These are phyloP conservation scores for Amanita subjunquillea DNA, from an alignment of 768 basidiomycete species.

Conservation along the genomic window DNA sequence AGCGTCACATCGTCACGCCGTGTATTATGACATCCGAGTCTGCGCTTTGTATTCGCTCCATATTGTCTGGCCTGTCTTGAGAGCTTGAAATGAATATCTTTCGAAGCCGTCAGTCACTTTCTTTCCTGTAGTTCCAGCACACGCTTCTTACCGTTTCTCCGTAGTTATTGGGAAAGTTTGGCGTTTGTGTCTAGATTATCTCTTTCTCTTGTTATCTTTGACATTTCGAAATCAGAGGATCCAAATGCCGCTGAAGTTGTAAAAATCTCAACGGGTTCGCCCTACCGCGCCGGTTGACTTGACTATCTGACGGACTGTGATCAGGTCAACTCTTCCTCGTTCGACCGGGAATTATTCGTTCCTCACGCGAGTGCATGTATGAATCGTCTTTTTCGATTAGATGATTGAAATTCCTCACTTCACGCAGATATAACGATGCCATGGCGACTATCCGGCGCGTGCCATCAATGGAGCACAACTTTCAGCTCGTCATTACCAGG, in stretches of 20 bases:
- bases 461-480: constrained; percentile 65
- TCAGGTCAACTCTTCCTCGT: constrained; percentile 79
- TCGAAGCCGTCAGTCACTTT: constrained; percentile 51
- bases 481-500: constrained; percentile 90
- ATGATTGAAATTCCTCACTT: constrained; percentile 2
- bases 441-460: constrained; percentile 89
- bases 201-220: constrained; percentile 13
- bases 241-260: constrained; percentile 92
- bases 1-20: constrained; percentile 20
- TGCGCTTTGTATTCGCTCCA: constrained; percentile 10
- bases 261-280: constrained; percentile 69
- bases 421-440: constrained; percentile 81
- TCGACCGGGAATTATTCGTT: constrained; percentile 83
- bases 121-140: not conserved
- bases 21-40: constrained; percentile 13
- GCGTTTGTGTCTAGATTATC: constrained; percentile 50
- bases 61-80: constrained; percentile 5
- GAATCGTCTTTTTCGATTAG: not conserved
- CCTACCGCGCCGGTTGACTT: not conserved
- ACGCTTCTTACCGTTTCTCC: constrained; percentile 11
- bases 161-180: constrained; percentile 88
- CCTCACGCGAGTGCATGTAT: constrained; percentile 95
- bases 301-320: constrained; percentile 3
- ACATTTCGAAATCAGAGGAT: constrained; percentile 52
- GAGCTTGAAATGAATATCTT: constrained; percentile 66